A percentile compares a stretch with the other conserved stretches of the same genome.
Evolutionary conservation across 2,329 filamentous ascomycete species (phyloP).

Genomic region (Dendrostoma leiphaemia): DNA sequence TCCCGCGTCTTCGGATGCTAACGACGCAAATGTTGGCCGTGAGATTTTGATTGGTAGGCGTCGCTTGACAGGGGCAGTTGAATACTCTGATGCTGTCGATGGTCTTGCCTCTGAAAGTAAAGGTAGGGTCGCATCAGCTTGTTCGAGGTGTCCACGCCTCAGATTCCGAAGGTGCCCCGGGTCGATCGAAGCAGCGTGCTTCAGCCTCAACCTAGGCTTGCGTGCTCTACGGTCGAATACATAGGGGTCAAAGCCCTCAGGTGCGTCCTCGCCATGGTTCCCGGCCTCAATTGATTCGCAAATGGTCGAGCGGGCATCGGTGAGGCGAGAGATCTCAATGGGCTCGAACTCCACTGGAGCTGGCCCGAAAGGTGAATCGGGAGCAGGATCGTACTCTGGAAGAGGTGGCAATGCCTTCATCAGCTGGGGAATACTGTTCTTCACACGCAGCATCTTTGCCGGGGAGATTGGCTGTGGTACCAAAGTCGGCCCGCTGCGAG

Average conservation of each 20-base stretch:
- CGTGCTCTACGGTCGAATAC: conserved; percentile 9
- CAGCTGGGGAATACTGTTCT: conserved; percentile 48
- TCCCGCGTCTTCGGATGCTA: conserved; percentile 8
- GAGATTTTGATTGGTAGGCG: conserved; percentile 15
- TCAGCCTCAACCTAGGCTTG: conserved; percentile 18
- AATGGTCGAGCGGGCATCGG: conserved; percentile 15
- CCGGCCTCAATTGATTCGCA: not conserved
- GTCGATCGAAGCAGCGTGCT: conserved; percentile 4
- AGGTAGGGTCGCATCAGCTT: not conserved
- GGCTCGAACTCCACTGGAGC: conserved; percentile 14
- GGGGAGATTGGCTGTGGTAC: conserved; percentile 50
- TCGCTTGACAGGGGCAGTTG: conserved; percentile 11
- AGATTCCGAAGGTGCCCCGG: not conserved
- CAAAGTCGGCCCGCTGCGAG: conserved; percentile 31
- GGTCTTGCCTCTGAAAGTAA: not conserved
- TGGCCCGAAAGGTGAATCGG: conserved; percentile 9
- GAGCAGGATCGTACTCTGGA: conserved; percentile 27
- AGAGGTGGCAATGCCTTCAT: conserved; percentile 52
- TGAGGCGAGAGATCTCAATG: conserved; percentile 15
- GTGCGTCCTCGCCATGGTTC: not conserved
- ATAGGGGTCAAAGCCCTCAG: conserved; percentile 9
- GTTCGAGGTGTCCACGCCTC: not conserved
- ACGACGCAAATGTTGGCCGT: not conserved
- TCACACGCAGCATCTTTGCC: conserved; percentile 40
- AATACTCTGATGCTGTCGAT: conserved; percentile 10